Percentiles rank a stretch among this genome's conserved stretches.
These are phyloP conservation scores for Endothia cerciana DNA, from an alignment of 2,329 filamentous ascomycete species.

Conservation along the genomic window DNA sequence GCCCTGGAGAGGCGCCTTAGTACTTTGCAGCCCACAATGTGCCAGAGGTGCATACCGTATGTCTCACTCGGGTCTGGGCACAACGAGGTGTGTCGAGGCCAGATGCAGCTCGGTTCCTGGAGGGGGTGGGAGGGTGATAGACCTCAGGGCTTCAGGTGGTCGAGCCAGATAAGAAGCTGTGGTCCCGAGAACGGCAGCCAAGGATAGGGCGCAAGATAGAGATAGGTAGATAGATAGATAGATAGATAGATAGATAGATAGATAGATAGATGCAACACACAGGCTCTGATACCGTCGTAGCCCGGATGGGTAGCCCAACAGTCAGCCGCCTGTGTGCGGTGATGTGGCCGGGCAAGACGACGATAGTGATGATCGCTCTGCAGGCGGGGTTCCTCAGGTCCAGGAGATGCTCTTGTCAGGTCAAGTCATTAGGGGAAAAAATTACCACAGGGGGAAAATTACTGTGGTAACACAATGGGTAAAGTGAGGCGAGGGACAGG, in stretches of 20 bases:
- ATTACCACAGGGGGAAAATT: no score
- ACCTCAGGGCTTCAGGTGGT: background rate
- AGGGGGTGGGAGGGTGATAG: background rate
- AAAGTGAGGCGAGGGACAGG: background rate
- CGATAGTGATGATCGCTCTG: background rate
- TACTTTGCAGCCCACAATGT: background rate
- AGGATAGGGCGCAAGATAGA: background rate
- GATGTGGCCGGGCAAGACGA: no score
- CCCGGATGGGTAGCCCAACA: no score
- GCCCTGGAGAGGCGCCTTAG: background rate
- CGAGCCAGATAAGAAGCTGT: slow-evolving; percentile 8
- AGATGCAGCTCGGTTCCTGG: background rate
- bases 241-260: no score
- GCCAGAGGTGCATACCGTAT: background rate
- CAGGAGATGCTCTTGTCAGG: background rate
- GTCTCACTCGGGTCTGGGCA: slow-evolving; percentile 7
- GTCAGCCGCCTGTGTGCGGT: no score
- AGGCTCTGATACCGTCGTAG: background rate
- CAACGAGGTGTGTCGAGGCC: background rate
- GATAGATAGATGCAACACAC: background rate
- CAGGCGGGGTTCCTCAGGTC: background rate
- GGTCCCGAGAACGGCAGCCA: background rate
- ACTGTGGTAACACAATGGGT: background rate
- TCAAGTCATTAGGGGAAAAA: no score
- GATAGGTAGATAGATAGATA: no score